Base-by-base conservation (phyloP, 2,329 filamentous ascomycete species). In the Alternaria gansuensis region DNA sequence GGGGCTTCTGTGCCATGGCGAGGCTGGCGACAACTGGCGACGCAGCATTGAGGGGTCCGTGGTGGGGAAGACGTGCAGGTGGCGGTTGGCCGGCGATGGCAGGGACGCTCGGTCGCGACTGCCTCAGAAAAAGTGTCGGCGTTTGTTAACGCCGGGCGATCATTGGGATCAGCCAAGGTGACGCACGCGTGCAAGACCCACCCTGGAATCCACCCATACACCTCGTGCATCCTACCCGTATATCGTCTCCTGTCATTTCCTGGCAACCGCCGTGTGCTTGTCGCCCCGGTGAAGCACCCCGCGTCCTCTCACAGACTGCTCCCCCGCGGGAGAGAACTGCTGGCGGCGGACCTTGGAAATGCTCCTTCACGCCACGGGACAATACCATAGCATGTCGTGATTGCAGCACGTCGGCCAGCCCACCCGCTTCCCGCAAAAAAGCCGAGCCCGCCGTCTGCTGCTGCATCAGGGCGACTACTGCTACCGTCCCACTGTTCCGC, bases 21-120 rank as follows among this genome's bases (percentile, higher is more conserved):
- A 59, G 55, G 66, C 63, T 44, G 54, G 65, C 26, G 64, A 57
- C 51, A 74, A 59, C 14, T 62, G 60, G 49, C 67, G 69, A 51
- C 64, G 63, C 55, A 74, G 70, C 73, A 75, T 75, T 24, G 60
- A 50, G 59, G 58, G 52, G 43, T 23, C 9, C 39, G 31, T 29
- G 28, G 29, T 24, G 36, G 31, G 21, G 24, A 21, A 51, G 31
- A 4, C 43, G 56, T 21, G 57, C 41, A 26, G 40, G 46, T 41
- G 44, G 52, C 33, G 43, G 37, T 31, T 46, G 40, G 48, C 51
- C 48, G 56, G 60, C 59, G 51, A 40, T 28, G 62, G 39, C 26
- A 41, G 45, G 10, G 41, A 46, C 48, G 44, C 33, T 41, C 49
- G 53, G 43, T 53, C 48, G 34, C 40, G 54, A 17, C 43, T 55